Conservation (phyloP, 768 basidiomycete genomes). For the Terana coerulea region DNA sequence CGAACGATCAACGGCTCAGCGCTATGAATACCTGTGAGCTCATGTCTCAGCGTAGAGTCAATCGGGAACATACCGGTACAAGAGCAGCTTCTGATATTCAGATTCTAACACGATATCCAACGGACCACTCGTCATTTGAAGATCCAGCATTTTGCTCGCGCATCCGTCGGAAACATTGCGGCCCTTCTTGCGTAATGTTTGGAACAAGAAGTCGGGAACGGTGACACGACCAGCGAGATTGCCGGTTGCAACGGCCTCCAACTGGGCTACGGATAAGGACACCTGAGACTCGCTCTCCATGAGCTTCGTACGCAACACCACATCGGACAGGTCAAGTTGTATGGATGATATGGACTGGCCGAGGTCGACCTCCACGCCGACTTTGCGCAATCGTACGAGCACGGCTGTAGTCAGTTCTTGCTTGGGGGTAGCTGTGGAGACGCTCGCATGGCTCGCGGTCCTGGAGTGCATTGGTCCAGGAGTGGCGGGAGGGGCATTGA, state of each 20-base stretch:
- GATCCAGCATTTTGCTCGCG: conserved; percentile 58
- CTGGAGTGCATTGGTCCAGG: conserved; percentile 20
- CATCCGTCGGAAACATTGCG: conserved; percentile 26
- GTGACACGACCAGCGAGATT: conserved; percentile 66
- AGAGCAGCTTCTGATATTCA: conserved; percentile 68
- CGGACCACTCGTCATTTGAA: conserved; percentile 71
- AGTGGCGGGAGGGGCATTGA: conserved; percentile 43
- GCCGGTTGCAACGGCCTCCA: conserved; percentile 55
- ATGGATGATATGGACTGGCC: conserved; percentile 80
- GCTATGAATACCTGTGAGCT: conserved; percentile 32
- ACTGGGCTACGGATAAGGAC: conserved; percentile 58
- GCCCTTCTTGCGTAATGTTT: conserved; percentile 60
- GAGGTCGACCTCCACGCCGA: conserved; percentile 76
- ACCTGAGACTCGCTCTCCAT: conserved; percentile 60
- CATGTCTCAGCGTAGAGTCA: not conserved
- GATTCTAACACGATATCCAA: conserved; percentile 67
- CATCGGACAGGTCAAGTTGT: conserved; percentile 59
- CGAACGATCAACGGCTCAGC: conserved; percentile 75
- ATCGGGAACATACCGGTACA: conserved; percentile 58
- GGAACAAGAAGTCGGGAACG: conserved; percentile 72
- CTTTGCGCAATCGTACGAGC: conserved; percentile 67
- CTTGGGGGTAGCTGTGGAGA: conserved; percentile 18
- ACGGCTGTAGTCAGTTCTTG: conserved; percentile 57
- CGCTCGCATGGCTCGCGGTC: conserved; percentile 17
- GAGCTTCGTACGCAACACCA: conserved; percentile 62